Conservation (phyloP, 495 filamentous ascomycete genomes). For the Saxophila tyrrhenica region DNA sequence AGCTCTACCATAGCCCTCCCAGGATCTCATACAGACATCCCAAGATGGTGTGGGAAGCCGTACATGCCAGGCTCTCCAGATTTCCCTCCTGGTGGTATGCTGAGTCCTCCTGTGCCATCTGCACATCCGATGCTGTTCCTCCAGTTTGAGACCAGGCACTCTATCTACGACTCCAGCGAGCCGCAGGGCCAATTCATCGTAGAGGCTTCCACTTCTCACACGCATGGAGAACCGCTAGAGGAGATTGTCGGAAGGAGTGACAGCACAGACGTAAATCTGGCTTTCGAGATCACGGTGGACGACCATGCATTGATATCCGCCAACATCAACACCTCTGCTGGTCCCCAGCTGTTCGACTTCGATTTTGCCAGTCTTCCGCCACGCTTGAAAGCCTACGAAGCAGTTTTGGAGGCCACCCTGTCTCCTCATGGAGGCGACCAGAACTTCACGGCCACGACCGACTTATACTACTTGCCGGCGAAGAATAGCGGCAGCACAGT, state of each 20-base stretch:
- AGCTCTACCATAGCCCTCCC: too few species aligned
- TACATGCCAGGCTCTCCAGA: constrained; percentile 4
- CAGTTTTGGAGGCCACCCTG: constrained; percentile 19
- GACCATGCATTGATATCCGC: neutral
- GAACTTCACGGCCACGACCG: constrained; percentile 34
- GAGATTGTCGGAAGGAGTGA: constrained; percentile 25
- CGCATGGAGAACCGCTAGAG: constrained; percentile 35
- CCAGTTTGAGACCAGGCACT: constrained; percentile 47
- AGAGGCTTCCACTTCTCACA: constrained; percentile 44
- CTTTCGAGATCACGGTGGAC: neutral
- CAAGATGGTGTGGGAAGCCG: constrained; percentile 11
- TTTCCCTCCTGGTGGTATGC: constrained; percentile 52
- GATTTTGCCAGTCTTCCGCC: constrained; percentile 36
- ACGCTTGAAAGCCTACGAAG: constrained; percentile 35
- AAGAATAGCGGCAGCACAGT: constrained; percentile 46
- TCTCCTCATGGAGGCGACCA: constrained; percentile 26
- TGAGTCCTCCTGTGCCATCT: constrained; percentile 35
- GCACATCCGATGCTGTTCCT: constrained; percentile 43
- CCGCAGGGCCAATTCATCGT: constrained; percentile 45
- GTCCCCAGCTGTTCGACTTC: constrained; percentile 36
- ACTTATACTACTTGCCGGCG: constrained; percentile 44
- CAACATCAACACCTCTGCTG: constrained; percentile 32
- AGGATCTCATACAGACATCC: constrained; percentile 1
- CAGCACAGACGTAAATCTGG: too few species aligned
- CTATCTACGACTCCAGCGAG: constrained; percentile 49